These are phyloP conservation scores for Monilinia fructigena DNA, from an alignment of 2,329 filamentous ascomycete species.

Conservation along the genomic window DNA sequence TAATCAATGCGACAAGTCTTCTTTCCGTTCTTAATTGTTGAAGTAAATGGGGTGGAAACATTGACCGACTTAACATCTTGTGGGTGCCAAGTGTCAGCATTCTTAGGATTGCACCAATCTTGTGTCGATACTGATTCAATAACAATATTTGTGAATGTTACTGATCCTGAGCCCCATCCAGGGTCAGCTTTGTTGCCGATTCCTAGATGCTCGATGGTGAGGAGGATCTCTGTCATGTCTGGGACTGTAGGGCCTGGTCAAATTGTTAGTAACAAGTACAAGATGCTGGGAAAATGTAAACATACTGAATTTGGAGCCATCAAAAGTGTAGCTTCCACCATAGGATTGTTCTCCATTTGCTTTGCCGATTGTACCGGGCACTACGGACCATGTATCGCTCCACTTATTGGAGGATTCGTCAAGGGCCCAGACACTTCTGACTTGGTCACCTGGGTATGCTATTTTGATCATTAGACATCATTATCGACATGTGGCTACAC, in stretches of 20 bases:
- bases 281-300: not conserved
- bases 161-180: constrained; percentile 16
- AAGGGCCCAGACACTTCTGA: constrained; percentile 17
- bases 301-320: constrained; percentile 5
- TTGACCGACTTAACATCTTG: constrained; percentile 7
- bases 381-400: constrained; percentile 19
- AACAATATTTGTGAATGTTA: constrained; percentile 20
- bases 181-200: not conserved
- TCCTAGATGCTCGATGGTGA: constrained; percentile 13
- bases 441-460: constrained; percentile 18
- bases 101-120: constrained; percentile 18
- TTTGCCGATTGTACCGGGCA: not conserved
- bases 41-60: not conserved
- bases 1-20: constrained; percentile 9
- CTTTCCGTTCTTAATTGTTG: not conserved
- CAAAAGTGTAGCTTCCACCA: constrained; percentile 17
- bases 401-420: constrained; percentile 7
- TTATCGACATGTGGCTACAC: too few species aligned
- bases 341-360: constrained; percentile 12
- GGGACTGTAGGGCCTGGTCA: constrained; percentile 12
- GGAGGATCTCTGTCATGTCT: constrained; percentile 10
- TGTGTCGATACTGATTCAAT: constrained; percentile 6
- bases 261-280: not conserved
- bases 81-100: not conserved
- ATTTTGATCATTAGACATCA: not conserved